Evolutionary conservation across 2,329 filamentous ascomycete genomes (phyloP).

Genomic region (Talaromyces piceae): DNA sequence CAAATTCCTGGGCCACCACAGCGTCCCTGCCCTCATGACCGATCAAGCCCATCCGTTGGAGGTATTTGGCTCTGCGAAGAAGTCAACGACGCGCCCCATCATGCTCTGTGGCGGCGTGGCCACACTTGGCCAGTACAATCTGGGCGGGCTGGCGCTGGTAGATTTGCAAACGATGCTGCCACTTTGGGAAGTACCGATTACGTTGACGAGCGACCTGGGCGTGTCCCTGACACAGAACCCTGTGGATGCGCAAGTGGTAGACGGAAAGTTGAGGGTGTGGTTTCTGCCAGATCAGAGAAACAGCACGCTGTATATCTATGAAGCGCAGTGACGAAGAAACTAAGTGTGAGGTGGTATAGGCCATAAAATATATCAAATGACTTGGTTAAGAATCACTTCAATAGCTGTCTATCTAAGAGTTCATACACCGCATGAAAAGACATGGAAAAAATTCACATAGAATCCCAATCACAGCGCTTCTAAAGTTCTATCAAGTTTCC

Average conservation of each 20-base stretch:
- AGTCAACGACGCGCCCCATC: conserved; percentile 22
- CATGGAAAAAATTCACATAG: neutral
- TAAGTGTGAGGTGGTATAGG: neutral
- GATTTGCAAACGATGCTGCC: conserved; percentile 40
- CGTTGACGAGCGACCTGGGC: conserved; percentile 34
- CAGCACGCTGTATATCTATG: conserved; percentile 43
- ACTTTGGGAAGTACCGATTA: conserved; percentile 41
- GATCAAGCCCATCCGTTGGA: neutral
- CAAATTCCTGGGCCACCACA: conserved; percentile 42
- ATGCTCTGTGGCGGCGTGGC: conserved; percentile 45
- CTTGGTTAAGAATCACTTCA: neutral
- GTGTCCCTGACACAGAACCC: conserved; percentile 43
- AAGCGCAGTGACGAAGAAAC: conserved; percentile 21
- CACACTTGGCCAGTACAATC: conserved; percentile 22
- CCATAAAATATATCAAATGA: neutral
- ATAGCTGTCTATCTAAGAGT: neutral
- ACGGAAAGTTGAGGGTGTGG: conserved; percentile 41
- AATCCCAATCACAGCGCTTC: neutral
- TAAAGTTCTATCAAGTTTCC: neutral
- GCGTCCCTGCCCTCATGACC: conserved; percentile 20
- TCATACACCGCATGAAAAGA: neutral
- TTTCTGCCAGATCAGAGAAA: conserved; percentile 43
- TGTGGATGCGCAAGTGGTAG: conserved; percentile 39
- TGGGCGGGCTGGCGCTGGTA: conserved; percentile 44
- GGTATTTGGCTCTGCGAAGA: neutral